These are phyloP conservation scores for Chalara sp. DNA, from an alignment of 2,329 filamentous ascomycete species.

Conservation along the genomic window DNA sequence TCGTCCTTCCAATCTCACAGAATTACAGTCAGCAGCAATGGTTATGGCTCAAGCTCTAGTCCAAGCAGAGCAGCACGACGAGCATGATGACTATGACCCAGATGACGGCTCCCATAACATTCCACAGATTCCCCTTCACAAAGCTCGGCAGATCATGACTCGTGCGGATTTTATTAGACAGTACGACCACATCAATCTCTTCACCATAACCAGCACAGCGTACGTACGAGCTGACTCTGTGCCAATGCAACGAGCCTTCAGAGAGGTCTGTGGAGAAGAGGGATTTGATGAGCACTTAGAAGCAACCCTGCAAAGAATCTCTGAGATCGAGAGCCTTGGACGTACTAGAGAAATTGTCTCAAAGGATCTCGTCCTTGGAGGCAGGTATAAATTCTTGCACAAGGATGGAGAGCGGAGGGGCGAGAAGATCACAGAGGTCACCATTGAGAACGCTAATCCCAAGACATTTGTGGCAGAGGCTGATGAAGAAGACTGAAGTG, in stretches of 20 bases:
- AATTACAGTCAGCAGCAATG: constrained; percentile 73
- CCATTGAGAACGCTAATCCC: constrained; percentile 14
- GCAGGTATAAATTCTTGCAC: constrained; percentile 62
- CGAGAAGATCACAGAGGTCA: constrained; percentile 21
- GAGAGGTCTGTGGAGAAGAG: constrained; percentile 67
- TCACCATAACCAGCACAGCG: constrained; percentile 83
- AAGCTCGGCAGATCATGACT: constrained; percentile 89
- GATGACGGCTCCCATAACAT: constrained; percentile 34
- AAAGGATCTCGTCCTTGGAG: constrained; percentile 84
- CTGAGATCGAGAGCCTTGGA: constrained; percentile 88
- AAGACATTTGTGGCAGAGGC: neutral
- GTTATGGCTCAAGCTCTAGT: constrained; percentile 86
- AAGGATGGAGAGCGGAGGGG: constrained; percentile 18
- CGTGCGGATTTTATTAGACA: constrained; percentile 87
- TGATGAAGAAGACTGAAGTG: constrained; percentile 8
- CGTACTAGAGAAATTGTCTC: constrained; percentile 91
- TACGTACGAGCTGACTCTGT: constrained; percentile 90
- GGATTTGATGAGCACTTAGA: constrained; percentile 81
- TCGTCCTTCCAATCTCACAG: constrained; percentile 1
- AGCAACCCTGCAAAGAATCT: constrained; percentile 75
- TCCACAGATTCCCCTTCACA: constrained; percentile 73
- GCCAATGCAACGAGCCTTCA: constrained; percentile 91
- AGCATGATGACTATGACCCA: constrained; percentile 2
- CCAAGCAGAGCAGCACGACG: constrained; percentile 52
- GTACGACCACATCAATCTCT: constrained; percentile 91